phyloP scores from a whole-genome alignment of 352 stramenopile species.

The Pythium phragmitis region DNA sequence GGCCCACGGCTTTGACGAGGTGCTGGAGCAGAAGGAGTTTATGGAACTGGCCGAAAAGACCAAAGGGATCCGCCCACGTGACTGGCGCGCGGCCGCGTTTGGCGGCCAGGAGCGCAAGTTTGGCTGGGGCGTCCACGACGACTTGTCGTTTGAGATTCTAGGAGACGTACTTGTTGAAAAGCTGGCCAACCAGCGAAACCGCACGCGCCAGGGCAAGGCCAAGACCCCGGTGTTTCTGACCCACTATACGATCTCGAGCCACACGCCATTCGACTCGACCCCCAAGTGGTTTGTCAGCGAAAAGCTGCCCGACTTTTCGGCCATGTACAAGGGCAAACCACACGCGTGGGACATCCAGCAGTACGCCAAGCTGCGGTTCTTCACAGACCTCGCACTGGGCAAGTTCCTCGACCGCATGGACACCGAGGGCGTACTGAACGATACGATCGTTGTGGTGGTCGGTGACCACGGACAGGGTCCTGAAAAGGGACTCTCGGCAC shows the following conservation, averaged over 20 bases:
- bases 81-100: background rate
- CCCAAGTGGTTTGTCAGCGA: slow-evolving; percentile 38
- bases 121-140: slow-evolving; percentile 53
- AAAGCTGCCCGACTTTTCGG: slow-evolving; percentile 34
- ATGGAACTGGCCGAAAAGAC: slow-evolving; percentile 7
- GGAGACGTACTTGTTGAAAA: slow-evolving; percentile 47
- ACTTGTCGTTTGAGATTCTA: slow-evolving; percentile 28
- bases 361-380: slow-evolving; percentile 51
- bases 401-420: slow-evolving; percentile 58
- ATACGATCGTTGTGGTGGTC: slow-evolving; percentile 51
- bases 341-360: background rate
- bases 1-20: slow-evolving; percentile 47
- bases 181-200: slow-evolving; percentile 31
- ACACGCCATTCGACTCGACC: slow-evolving; percentile 34
- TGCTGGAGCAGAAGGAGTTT: slow-evolving; percentile 31
- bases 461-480: slow-evolving; percentile 49
- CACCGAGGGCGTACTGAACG: slow-evolving; percentile 38
- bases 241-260: slow-evolving; percentile 61
- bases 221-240: slow-evolving; percentile 54
- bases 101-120: background rate
- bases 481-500: slow-evolving; percentile 22
- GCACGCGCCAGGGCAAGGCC: slow-evolving; percentile 13
- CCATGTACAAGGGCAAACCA: no score
- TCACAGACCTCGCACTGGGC: slow-evolving; percentile 42
- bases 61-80: slow-evolving; percentile 25